phyloP scores from a whole-genome alignment of 805 yeast genomes.

The Isabelozyma gotoi region DNA sequence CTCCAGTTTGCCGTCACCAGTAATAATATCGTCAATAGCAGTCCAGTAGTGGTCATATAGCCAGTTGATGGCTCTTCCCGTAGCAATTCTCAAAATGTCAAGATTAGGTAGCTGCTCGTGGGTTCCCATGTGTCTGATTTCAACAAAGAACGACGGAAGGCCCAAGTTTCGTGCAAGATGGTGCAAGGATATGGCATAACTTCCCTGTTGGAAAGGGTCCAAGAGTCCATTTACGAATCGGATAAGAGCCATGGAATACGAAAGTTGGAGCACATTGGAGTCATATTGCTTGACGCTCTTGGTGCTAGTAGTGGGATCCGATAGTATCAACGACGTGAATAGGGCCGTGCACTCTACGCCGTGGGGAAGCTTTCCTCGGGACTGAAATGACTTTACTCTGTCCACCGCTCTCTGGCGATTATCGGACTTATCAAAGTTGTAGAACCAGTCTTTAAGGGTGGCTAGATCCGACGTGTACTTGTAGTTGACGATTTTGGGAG shows the following conservation, averaged over 20 bases:
- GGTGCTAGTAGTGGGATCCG: conserved; percentile 29
- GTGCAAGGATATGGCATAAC: conserved; percentile 76
- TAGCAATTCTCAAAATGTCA: conserved; percentile 61
- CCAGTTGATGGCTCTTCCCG: conserved; percentile 71
- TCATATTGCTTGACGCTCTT: conserved; percentile 17
- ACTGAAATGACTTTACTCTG: conserved; percentile 50
- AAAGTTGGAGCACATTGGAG: conserved; percentile 41
- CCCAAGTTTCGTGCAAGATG: conserved; percentile 65
- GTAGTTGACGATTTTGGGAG: conserved; percentile 22
- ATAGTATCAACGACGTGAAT: conserved; percentile 49
- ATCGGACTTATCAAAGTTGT: conserved; percentile 31
- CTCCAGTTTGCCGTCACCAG: background rate
- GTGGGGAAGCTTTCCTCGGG: conserved; percentile 70
- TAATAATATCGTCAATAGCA: conserved; percentile 19
- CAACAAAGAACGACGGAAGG: conserved; percentile 83
- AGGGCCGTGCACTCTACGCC: conserved; percentile 66
- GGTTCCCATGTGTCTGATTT: conserved; percentile 84
- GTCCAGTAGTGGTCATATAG: conserved; percentile 72
- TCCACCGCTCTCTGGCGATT: conserved; percentile 46
- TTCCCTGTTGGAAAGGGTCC: conserved; percentile 82
- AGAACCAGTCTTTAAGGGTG: conserved; percentile 53
- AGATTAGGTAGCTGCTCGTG: conserved; percentile 82
- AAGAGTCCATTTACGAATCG: conserved; percentile 88
- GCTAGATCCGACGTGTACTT: conserved; percentile 43
- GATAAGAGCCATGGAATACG: conserved; percentile 73